phyloP scores from a whole-genome alignment of 208 protist species.

The Baffinella frigidus region DNA sequence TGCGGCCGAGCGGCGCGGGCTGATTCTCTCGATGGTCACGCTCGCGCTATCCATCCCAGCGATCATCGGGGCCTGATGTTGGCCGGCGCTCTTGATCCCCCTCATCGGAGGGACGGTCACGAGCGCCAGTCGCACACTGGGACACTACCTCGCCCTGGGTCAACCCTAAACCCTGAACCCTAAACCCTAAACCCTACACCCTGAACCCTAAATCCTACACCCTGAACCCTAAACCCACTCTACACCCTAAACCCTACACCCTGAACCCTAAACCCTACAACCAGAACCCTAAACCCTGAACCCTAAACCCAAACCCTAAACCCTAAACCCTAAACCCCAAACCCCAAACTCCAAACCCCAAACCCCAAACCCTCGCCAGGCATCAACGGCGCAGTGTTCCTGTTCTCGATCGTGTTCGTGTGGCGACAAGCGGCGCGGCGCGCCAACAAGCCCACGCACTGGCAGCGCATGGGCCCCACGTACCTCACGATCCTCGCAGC shows the following conservation, averaged over 20 bases:
- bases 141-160: conserved; percentile 6
- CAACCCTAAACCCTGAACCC: too few species aligned
- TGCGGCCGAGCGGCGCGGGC: neutral
- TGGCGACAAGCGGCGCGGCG: neutral
- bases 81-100: conserved; percentile 49
- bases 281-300: too few species aligned
- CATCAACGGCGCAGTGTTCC: neutral
- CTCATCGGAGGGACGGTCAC: conserved; percentile 48
- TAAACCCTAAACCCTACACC: too few species aligned
- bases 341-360: too few species aligned
- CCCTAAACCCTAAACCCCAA: too few species aligned
- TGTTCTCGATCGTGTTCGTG: neutral
- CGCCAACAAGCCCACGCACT: neutral
- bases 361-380: too few species aligned
- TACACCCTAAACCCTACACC: too few species aligned
- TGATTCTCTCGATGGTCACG: neutral
- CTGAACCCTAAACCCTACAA: too few species aligned
- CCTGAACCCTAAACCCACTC: too few species aligned
- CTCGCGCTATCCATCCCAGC: conserved; percentile 13
- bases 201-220: too few species aligned
- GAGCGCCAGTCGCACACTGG: neutral
- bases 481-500: neutral
- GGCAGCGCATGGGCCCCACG: neutral
- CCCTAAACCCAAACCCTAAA: too few species aligned
- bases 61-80: conserved; percentile 34